Evolutionary conservation across 805 yeast species (phyloP), one percentile per base, ranked within the genome.

Genomic region (Wickerhamomyces chaumierensis): DNA sequence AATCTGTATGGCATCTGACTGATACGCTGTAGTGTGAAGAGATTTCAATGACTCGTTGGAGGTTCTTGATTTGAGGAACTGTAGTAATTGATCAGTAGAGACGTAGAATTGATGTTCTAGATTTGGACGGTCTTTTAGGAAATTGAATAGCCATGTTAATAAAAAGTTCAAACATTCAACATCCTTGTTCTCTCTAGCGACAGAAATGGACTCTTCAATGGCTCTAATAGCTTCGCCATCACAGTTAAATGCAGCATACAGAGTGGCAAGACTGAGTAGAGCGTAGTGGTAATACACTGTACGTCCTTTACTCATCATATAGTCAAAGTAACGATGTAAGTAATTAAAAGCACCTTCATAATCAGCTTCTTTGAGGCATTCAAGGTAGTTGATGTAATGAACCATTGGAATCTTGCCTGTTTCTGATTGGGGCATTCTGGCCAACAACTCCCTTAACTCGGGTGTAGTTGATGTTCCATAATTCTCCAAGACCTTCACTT

Each of bases 151-250:
- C 87, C 92, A 81, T 9, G 85, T 68, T 36, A 86, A 61, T 14
- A 86, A 68, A 47, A 77, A 77, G 20, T 83, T 80, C 33, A 86
- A 65, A 19, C 94, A 83, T 13, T 69, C 65, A 39, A 73, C 67
- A 55, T 88, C 95, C 44, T 78, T 78, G 48, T 81, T 79, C 49
- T 87, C 95, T 47, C 96, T 64, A 0, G 96, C 96, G 3, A 87
- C 86, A 6, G 81, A 67, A 3, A 86, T 81, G 0, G 96, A 92
- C 55, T 87, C 96, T 44, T 81, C 85, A 8, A 86, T 81, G 1
- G 94, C 80, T 45, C 79, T 68, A 13, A 85, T 55, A 0, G 95
- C 94, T 59, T 60, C 49, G 5, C 44, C 48, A 42, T 74, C 73
- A 42, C 78, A 76, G 18, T 77, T 76, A 55, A 81, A 83, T 33